Percentiles rank a stretch among this genome's conserved stretches.
phyloP scores from a whole-genome alignment of 108 stramenopile genomes.

The Pseudonitzschia multiseries region DNA sequence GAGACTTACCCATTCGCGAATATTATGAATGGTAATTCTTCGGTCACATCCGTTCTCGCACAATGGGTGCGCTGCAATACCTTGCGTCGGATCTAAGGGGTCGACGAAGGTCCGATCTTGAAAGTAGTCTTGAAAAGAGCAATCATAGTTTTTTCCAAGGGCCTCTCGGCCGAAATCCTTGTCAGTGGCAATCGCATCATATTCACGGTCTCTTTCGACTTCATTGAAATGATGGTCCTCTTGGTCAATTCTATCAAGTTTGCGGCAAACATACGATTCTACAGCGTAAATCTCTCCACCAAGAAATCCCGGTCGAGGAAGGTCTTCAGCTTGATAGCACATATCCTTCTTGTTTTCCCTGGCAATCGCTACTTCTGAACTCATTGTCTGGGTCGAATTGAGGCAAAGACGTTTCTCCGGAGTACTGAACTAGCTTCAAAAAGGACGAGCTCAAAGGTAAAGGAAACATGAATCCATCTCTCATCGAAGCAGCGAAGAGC shows the following conservation, averaged over 20 bases:
- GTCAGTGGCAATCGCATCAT: slow-evolving; percentile 32
- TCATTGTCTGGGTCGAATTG: slow-evolving; percentile 13
- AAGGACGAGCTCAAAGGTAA: slow-evolving; percentile 47
- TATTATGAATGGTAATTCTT: slow-evolving; percentile 44
- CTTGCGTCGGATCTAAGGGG: slow-evolving; percentile 52
- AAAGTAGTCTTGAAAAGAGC: slow-evolving; percentile 56
- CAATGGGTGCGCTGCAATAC: slow-evolving; percentile 34
- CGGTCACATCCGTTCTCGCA: slow-evolving; percentile 35
- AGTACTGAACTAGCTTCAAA: slow-evolving; percentile 41
- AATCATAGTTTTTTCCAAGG: slow-evolving; percentile 45
- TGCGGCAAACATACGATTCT: slow-evolving; percentile 38
- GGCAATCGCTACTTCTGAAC: neutral
- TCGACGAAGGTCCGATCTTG: slow-evolving; percentile 54
- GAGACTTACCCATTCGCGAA: slow-evolving; percentile 46
- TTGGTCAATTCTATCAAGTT: slow-evolving; percentile 34
- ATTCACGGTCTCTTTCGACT: slow-evolving; percentile 21
- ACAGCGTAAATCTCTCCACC: slow-evolving; percentile 55
- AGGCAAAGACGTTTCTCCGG: slow-evolving; percentile 3
- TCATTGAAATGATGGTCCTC: slow-evolving; percentile 20
- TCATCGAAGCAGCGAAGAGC: slow-evolving; percentile 51
- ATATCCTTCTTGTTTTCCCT: neutral
- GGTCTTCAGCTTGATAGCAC: slow-evolving; percentile 34
- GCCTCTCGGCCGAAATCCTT: slow-evolving; percentile 39
- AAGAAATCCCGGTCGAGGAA: slow-evolving; percentile 59
- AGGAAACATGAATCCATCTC: slow-evolving; percentile 56